Conservation (phyloP, 208 protist species). For the Crithidia mellificae region DNA sequence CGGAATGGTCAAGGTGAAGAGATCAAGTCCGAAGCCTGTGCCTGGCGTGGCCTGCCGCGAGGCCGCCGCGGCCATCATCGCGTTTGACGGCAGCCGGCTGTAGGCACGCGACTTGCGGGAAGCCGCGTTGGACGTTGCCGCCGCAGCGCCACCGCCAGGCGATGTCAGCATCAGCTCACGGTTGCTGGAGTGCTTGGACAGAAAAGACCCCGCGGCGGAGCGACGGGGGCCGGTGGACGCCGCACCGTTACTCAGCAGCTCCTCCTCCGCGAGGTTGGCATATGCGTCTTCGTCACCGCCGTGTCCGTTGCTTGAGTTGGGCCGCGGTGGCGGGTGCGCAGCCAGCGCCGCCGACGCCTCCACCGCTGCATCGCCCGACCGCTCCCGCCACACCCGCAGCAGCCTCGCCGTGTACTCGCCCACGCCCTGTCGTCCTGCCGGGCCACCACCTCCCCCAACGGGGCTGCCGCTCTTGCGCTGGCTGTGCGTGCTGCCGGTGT, state of each 20-base stretch:
- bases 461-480: not conserved
- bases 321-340: not conserved
- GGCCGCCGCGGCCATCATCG: conserved; percentile 12
- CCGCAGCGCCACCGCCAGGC: not conserved
- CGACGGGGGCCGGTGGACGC: not conserved
- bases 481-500: not conserved
- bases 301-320: not conserved
- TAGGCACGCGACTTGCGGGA: not conserved
- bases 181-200: not conserved
- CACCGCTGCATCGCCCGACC: conserved; percentile 24
- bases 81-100: conserved; percentile 6
- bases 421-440: not conserved
- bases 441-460: not conserved
- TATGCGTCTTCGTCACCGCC: not conserved
- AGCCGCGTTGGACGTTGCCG: not conserved
- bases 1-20: conserved; percentile 16
- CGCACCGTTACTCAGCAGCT: not conserved
- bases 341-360: not conserved
- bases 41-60: conserved; percentile 14
- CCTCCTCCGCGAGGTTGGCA: not conserved
- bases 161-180: not conserved
- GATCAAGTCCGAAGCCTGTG: conserved; percentile 21
- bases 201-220: not conserved
- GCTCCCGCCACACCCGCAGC: conserved; percentile 32
- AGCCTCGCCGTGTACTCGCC: conserved; percentile 23